Conservation (phyloP, 1,139 yeast genomes). For the Geotrichum fermentans region DNA sequence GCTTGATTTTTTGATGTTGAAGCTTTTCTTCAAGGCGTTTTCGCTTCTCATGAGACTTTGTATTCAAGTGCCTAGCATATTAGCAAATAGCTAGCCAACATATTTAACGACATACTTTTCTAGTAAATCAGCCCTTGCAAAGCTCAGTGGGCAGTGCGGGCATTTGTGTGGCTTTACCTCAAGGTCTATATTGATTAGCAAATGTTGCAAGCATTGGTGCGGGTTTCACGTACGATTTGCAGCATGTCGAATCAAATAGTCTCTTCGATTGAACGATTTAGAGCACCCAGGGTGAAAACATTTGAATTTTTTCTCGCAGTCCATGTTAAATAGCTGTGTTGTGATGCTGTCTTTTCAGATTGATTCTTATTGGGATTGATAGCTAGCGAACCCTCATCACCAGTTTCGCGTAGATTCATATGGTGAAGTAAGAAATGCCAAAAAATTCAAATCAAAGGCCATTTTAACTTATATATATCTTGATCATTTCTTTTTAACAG, state of each 20-base stretch:
- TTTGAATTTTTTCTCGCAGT: constrained; percentile 22
- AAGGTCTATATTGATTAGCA: constrained; percentile 23
- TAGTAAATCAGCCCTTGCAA: constrained; percentile 32
- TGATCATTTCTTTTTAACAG: too few species aligned
- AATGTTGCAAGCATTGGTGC: neutral
- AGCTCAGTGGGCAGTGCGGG: constrained; percentile 29
- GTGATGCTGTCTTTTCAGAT: neutral
- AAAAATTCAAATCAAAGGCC: too few species aligned
- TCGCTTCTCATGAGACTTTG: constrained; percentile 32
- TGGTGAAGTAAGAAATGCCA: too few species aligned
- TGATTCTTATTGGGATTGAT: neutral
- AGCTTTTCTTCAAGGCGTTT: constrained; percentile 24
- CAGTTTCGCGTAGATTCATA: too few species aligned
- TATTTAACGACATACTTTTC: constrained; percentile 26
- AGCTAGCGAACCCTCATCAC: too few species aligned
- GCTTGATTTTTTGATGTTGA: constrained; percentile 5
- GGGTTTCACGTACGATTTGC: constrained; percentile 32
- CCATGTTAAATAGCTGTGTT: neutral
- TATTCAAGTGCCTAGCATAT: constrained; percentile 26
- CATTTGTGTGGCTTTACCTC: constrained; percentile 32
- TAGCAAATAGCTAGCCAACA: neutral
- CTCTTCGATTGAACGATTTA: constrained; percentile 37
- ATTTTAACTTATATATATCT: too few species aligned
- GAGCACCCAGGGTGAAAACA: constrained; percentile 33
- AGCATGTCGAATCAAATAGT: constrained; percentile 38